A percentile compares a stretch with the other conserved stretches of the same genome.
Evolutionary conservation across 768 basidiomycete species (phyloP).

Genomic region (Leccinum subtestaceum): DNA sequence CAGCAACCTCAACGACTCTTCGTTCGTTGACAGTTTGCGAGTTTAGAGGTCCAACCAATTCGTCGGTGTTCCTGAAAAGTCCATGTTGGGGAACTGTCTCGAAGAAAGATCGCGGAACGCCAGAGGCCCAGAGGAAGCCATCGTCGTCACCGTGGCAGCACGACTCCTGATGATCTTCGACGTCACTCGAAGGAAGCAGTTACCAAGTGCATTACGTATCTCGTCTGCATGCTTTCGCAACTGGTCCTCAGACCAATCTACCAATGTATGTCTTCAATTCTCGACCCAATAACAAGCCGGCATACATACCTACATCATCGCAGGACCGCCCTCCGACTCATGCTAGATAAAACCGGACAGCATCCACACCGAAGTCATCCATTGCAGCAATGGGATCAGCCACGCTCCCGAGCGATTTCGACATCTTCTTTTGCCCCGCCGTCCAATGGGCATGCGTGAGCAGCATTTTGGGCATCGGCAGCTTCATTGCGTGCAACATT

Average conservation of each 20-base stretch:
- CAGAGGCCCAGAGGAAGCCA: slow-evolving; percentile 11
- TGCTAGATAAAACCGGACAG: slow-evolving; percentile 78
- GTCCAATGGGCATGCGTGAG: slow-evolving; percentile 87
- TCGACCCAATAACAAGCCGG: background rate
- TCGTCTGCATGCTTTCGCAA: slow-evolving; percentile 61
- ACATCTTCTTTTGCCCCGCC: slow-evolving; percentile 81
- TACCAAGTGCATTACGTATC: slow-evolving; percentile 67
- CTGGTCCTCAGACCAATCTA: slow-evolving; percentile 75
- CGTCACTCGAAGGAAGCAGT: slow-evolving; percentile 68
- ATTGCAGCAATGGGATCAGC: slow-evolving; percentile 78
- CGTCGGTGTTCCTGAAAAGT: background rate
- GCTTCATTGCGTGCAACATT: slow-evolving; percentile 68
- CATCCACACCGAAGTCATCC: slow-evolving; percentile 65
- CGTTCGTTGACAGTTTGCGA: slow-evolving; percentile 17
- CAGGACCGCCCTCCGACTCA: slow-evolving; percentile 74
- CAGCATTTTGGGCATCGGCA: slow-evolving; percentile 50
- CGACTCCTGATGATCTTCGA: slow-evolving; percentile 47
- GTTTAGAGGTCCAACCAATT: slow-evolving; percentile 13
- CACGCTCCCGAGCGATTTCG: slow-evolving; percentile 84
- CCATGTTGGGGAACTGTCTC: slow-evolving; percentile 10
- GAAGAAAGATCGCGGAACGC: slow-evolving; percentile 17
- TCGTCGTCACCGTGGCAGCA: background rate
- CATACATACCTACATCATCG: slow-evolving; percentile 65
- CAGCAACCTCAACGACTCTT: slow-evolving; percentile 23
- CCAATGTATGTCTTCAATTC: background rate